Evolutionary conservation across 768 basidiomycete species (phyloP), one percentile per base, ranked within the genome.

Genomic region (Asterophora parasitica): DNA sequence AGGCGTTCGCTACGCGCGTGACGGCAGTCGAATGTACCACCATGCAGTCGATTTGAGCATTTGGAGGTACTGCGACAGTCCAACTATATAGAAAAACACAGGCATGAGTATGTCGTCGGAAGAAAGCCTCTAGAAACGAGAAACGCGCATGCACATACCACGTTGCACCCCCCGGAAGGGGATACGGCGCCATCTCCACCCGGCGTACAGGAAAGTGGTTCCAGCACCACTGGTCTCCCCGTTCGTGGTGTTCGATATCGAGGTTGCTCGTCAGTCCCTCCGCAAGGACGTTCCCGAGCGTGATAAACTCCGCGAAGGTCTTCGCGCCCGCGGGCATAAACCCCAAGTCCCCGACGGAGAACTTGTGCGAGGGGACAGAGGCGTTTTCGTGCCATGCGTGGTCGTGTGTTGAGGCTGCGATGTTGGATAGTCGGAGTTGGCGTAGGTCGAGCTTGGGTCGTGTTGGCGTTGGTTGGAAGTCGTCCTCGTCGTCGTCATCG

Each of bases 261-360:
- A 71, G 55, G 9, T n/a, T n/a, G n/a, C 30, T 41, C 5, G 48
- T 61, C 6, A 56, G 42, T 0, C 57, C 65, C 0, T 70, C 67
- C 6, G 65, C 50, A 4, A 71, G 20, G 3, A 76, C 53, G 47
- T 78, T 76, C 20, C 65, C 54, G 33, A 77, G 52, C 19, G 61
- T 50, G 34, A 70, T 62, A 49, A 76, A 76, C 2, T 66, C 61
- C 4, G 52, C 44, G 58, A 75, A 74, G 20, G 63, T 63, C 36
- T 58, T 57, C 5, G 64, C 66, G 0, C 48, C 65, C 0, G 48
- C 39, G 0, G 69, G 69, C 28, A 76, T 56, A 46, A 75, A 77
- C 12, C 75, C 75, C 19, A 74, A 52, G 48, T 78, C 75, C 7
- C 76, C 76, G 16, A 72, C 66, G 4, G 54, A 35, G 47, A 71